phyloP scores from a whole-genome alignment of 768 basidiomycete genomes.

The Lactarius sp. region DNA sequence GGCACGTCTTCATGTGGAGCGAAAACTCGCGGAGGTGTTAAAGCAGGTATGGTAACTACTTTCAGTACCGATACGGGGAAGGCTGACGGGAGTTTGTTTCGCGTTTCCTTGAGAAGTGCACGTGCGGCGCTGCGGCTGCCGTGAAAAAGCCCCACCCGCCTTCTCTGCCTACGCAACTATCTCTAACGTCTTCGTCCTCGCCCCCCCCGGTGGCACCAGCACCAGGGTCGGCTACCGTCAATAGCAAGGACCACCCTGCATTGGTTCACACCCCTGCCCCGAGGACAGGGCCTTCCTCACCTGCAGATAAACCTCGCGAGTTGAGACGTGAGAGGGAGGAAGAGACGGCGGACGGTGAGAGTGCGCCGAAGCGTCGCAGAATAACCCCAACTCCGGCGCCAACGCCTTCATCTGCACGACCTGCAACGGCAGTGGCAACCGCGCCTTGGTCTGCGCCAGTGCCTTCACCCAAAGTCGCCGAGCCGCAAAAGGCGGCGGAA shows the following conservation, averaged over 20 bases:
- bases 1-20: slow-evolving; percentile 5
- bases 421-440: background rate
- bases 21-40: slow-evolving; percentile 6
- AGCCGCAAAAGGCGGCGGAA: background rate
- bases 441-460: background rate
- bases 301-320: background rate
- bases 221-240: background rate
- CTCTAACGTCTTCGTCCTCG: background rate
- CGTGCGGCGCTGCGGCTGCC: slow-evolving; percentile 3
- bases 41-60: background rate
- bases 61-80: background rate
- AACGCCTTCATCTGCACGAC: background rate
- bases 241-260: background rate
- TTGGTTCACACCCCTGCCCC: background rate
- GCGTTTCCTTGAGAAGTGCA: slow-evolving; percentile 9
- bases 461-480: background rate
- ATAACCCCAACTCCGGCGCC: background rate
- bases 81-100: background rate
- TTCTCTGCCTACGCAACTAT: background rate
- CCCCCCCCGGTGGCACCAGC: background rate
- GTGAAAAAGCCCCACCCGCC: background rate
- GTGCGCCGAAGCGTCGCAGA: slow-evolving; percentile 8
- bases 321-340: slow-evolving; percentile 10
- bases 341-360: background rate
- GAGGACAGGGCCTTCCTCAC: background rate